These are phyloP conservation scores for Aspergillus melleus DNA, from an alignment of 2,329 filamentous ascomycete genomes.

Conservation along the genomic window DNA sequence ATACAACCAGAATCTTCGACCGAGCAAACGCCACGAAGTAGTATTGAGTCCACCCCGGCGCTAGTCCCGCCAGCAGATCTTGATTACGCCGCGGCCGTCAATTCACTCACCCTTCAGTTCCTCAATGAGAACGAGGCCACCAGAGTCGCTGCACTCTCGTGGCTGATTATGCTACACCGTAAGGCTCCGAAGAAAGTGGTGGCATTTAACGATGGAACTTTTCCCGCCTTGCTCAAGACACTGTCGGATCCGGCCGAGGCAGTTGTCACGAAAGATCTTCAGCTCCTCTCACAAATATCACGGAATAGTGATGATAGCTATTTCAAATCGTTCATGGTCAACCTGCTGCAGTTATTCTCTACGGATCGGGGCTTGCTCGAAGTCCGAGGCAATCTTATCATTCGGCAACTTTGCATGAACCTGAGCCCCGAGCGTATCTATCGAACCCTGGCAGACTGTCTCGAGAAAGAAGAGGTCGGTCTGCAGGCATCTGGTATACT, in stretches of 20 bases:
- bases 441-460: conserved; percentile 89
- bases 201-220: conserved; percentile 95
- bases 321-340: conserved; percentile 98
- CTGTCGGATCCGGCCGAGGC: conserved; percentile 93
- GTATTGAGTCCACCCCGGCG: conserved; percentile 48
- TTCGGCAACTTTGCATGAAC: conserved; percentile 88
- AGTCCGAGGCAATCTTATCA: conserved; percentile 91
- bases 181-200: conserved; percentile 92
- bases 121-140: conserved; percentile 97
- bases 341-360: conserved; percentile 89
- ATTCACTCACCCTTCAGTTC: conserved; percentile 87
- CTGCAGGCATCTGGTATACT: neutral
- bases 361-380: conserved; percentile 90
- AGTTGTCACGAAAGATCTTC: conserved; percentile 90
- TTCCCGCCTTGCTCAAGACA: conserved; percentile 92
- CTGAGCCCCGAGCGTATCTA: conserved; percentile 95
- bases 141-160: conserved; percentile 86
- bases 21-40: conserved; percentile 48
- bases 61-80: conserved; percentile 61
- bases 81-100: conserved; percentile 95
- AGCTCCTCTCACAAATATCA: conserved; percentile 93
- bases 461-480: conserved; percentile 82
- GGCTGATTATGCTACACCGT: conserved; percentile 96
- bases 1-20: conserved; percentile 27
- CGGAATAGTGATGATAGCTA: conserved; percentile 96